These are phyloP conservation scores for Diutina pseudorugosa DNA, from an alignment of 1,139 yeast genomes.

Conservation along the genomic window DNA sequence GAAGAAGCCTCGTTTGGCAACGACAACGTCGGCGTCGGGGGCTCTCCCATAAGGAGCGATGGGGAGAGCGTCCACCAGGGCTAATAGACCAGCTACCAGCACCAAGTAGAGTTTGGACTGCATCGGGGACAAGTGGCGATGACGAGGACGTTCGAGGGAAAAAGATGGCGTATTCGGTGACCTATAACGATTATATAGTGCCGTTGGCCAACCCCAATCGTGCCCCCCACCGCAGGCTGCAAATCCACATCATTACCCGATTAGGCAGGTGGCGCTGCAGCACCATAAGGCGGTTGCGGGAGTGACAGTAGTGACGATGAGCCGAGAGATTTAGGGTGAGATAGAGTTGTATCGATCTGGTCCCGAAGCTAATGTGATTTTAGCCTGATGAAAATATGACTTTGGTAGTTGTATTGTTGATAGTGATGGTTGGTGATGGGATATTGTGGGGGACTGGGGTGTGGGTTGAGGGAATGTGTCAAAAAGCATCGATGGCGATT, in stretches of 20 bases:
- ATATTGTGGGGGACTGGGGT: too few relatives aligned
- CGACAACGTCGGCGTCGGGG: not conserved
- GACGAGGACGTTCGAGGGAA: not conserved
- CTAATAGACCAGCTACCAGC: slow-evolving; percentile 3
- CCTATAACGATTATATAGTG: not conserved
- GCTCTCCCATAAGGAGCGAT: not conserved
- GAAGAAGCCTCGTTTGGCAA: slow-evolving; percentile 3
- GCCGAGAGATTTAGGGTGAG: too few relatives aligned
- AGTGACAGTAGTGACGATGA: not conserved
- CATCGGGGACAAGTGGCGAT: not conserved
- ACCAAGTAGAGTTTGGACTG: not conserved
- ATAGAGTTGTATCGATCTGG: too few relatives aligned
- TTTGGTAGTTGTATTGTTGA: too few relatives aligned
- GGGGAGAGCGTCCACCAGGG: slow-evolving; percentile 1
- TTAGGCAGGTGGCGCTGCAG: not conserved
- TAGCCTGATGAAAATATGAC: too few relatives aligned
- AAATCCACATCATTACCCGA: not conserved
- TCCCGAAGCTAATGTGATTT: too few relatives aligned
- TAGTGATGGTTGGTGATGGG: too few relatives aligned
- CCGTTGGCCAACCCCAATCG: not conserved
- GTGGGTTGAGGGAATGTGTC: not conserved
- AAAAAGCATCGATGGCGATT: not conserved
- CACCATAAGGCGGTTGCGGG: not conserved
- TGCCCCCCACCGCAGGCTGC: not conserved
- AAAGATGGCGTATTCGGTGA: not conserved